A percentile compares a stretch with the other conserved stretches of the same genome.
phyloP scores from a whole-genome alignment of 805 yeast genomes.

The Ogataea allantospora region DNA sequence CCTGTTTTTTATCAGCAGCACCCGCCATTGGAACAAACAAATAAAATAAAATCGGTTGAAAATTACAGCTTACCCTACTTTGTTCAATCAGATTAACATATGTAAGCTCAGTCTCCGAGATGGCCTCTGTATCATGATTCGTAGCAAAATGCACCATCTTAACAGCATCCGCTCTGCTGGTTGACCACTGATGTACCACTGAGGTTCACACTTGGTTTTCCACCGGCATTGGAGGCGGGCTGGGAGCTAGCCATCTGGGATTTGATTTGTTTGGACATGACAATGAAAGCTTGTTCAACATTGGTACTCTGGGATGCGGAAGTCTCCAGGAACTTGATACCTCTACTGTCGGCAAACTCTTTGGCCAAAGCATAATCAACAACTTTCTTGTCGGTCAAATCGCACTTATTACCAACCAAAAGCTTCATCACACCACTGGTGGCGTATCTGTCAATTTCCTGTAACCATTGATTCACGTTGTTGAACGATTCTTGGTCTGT shows the following conservation, averaged over 20 bases:
- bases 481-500: constrained; percentile 96
- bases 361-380: constrained; percentile 95
- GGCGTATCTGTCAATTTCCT: constrained; percentile 97
- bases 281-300: constrained; percentile 97
- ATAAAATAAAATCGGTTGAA: constrained; percentile 1
- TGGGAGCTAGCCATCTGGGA: constrained; percentile 81
- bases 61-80: constrained; percentile 11
- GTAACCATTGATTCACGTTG: constrained; percentile 97
- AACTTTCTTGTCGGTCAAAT: constrained; percentile 86
- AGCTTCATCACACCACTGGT: constrained; percentile 96
- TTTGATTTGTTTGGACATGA: constrained; percentile 98
- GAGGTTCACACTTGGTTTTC: constrained; percentile 67
- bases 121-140: constrained; percentile 9
- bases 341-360: constrained; percentile 94
- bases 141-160: constrained; percentile 15
- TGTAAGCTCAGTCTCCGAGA: constrained; percentile 6
- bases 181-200: constrained; percentile 60
- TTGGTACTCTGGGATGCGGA: constrained; percentile 93
- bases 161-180: constrained; percentile 50
- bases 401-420: constrained; percentile 95
- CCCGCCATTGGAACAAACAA: constrained; percentile 33
- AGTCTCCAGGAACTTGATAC: constrained; percentile 93
- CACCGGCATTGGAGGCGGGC: constrained; percentile 38
- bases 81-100: constrained; percentile 2
- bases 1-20: constrained; percentile 39